Evolutionary conservation across 2,329 filamentous ascomycete species (phyloP).

Genomic region (Orbilia quercus): DNA sequence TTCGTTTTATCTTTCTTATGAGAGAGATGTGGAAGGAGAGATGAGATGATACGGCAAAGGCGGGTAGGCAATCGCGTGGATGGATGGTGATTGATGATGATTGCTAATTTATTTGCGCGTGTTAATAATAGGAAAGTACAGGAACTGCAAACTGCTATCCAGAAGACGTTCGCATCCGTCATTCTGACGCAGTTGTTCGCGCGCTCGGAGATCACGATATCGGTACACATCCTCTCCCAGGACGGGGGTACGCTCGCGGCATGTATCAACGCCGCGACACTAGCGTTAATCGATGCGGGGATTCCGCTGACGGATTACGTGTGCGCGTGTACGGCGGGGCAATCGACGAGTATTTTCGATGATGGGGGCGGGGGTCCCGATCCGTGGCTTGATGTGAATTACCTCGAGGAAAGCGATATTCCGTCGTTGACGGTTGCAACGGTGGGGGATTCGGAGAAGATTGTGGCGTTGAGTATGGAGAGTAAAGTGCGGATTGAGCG

Average conservation of each 20-base stretch:
- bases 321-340: constrained; percentile 86
- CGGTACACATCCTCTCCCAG: constrained; percentile 85
- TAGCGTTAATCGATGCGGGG: constrained; percentile 92
- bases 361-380: constrained; percentile 70
- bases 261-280: constrained; percentile 87
- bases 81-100: no score
- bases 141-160: constrained; percentile 83
- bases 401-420: constrained; percentile 84
- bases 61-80: no score
- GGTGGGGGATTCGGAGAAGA: constrained; percentile 76
- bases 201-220: constrained; percentile 83
- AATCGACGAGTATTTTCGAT: constrained; percentile 65
- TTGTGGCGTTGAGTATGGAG: constrained; percentile 85
- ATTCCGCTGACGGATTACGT: constrained; percentile 96
- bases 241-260: constrained; percentile 91
- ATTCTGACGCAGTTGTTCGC: constrained; percentile 90
- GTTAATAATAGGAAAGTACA: constrained; percentile 74
- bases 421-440: constrained; percentile 89
- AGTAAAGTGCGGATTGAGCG: constrained; percentile 83
- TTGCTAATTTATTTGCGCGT: not conserved
- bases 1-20: no score
- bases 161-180: constrained; percentile 78
- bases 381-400: constrained; percentile 82
- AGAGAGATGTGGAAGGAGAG: no score
- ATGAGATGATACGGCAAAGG: no score